phyloP scores from a whole-genome alignment of 208 protist genomes.

The Histomonas meleagridis region DNA sequence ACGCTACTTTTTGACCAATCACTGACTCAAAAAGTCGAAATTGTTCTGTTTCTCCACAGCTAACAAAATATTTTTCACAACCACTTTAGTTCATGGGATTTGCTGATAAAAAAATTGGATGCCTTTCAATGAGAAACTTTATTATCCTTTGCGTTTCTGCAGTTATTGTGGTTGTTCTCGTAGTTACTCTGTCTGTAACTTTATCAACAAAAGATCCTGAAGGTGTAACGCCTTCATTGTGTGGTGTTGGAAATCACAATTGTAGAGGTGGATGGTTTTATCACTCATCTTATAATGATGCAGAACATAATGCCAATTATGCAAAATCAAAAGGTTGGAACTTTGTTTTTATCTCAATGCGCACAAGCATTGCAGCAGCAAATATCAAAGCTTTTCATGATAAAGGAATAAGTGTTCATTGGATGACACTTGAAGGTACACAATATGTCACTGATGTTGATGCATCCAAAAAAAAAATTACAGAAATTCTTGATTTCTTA shows the following conservation, averaged over 20 bases:
- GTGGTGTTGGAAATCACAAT: not conserved
- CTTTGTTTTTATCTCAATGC: not conserved
- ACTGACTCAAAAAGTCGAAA: no score
- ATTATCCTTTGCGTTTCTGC: no score
- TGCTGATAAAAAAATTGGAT: no score
- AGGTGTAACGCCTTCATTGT: no score
- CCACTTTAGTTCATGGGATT: no score
- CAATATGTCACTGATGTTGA: not conserved
- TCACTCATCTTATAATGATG: not conserved
- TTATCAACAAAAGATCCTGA: no score
- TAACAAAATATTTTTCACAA: no score
- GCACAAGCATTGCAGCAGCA: not conserved
- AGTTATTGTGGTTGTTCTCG: no score
- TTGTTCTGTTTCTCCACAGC: no score
- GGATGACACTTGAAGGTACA: not conserved
- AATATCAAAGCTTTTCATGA: not conserved
- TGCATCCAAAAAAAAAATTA: not conserved
- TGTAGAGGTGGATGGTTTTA: not conserved
- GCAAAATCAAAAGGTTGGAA: not conserved
- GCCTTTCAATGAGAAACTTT: no score
- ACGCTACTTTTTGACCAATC: no score
- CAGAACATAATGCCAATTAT: not conserved
- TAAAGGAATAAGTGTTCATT: not conserved
- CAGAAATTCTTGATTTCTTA: not conserved
- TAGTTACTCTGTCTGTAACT: no score